A percentile compares a stretch with the other conserved stretches of the same genome.
Evolutionary conservation across 2,329 filamentous ascomycete species (phyloP).

Genomic region (Exophiala sp.): DNA sequence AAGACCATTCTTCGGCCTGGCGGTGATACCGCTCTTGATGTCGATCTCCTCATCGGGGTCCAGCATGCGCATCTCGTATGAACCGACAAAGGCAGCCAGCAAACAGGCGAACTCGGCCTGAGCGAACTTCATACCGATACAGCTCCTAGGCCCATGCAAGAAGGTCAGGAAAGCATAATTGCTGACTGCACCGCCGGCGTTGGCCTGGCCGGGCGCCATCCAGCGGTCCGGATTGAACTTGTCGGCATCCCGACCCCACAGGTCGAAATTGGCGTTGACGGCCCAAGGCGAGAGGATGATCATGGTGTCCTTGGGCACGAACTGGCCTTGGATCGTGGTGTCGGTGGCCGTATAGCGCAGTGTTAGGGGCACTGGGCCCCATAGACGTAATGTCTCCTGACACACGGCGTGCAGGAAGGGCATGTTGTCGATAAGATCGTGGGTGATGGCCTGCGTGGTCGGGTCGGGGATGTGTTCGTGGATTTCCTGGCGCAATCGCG

Average conservation of each 20-base stretch:
- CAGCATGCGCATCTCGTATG: constrained; percentile 62
- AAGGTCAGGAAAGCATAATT: constrained; percentile 73
- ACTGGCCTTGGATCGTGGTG: constrained; percentile 59
- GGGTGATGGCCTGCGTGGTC: constrained; percentile 26
- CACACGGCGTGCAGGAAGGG: constrained; percentile 76
- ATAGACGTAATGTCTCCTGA: constrained; percentile 69
- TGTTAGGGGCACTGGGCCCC: constrained; percentile 65
- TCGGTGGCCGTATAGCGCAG: constrained; percentile 59
- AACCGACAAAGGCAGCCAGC: constrained; percentile 68
- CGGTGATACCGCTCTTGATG: constrained; percentile 65
- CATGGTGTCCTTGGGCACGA: constrained; percentile 64
- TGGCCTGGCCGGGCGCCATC: constrained; percentile 48
- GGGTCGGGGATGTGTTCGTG: constrained; percentile 30
- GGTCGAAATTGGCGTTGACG: constrained; percentile 59
- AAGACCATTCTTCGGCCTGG: constrained; percentile 66
- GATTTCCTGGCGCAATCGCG: constrained; percentile 29
- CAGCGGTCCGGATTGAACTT: constrained; percentile 76
- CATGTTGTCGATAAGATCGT: constrained; percentile 59
- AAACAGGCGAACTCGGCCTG: constrained; percentile 79
- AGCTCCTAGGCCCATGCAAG: constrained; percentile 54
- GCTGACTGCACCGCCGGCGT: constrained; percentile 62
- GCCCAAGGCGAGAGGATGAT: constrained; percentile 61
- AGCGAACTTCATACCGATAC: constrained; percentile 43
- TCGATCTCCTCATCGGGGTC: constrained; percentile 56
- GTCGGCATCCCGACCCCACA: constrained; percentile 72